Base-by-base conservation (phyloP, 495 filamentous ascomycete species). In the Amniculicola lignicola region DNA sequence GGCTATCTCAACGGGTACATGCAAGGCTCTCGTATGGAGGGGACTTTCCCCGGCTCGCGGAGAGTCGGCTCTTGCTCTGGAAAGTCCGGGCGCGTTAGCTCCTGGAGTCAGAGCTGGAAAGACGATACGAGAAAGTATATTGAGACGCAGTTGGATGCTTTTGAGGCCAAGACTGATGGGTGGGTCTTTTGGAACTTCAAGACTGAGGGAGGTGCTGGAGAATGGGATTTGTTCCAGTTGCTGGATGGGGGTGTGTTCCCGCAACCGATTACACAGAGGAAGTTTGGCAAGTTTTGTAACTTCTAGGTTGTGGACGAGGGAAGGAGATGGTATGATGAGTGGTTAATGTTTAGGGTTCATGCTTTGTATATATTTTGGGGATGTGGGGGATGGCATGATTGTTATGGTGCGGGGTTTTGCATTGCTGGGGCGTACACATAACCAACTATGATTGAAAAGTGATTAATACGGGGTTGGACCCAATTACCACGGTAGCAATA, bases 1-100 rank as follows among this genome's bases (percentile, higher is more conserved):
- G 79, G 78, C 46, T 81, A 79, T 55, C 76, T 90, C 22, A 90
- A 90, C 61, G 87, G 70, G 4, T 80, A 79, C 46, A 78, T 79
- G 6, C 71, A 81, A 44, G 85, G 84, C 16, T 77, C 83, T 28
- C 79, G 87, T 29, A 90, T 85, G 62, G 76, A 79, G 22, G 76
- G 76, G 6, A 71, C 61, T 5, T 76, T 67, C 54, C 63, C 64
- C 12, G 66, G 69, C 27, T 63, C 63, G 37, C 49, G 59, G 41
- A 42, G 62, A 22, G 54, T 71, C 7, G 74, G 76, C 4, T 66
- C 61, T 31, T 78, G 76, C 56, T 63, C 62, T 2, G 64, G 62
- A 23, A 71, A 72, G 48, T 43, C 27, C 19, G 77, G 75, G 43
- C 67, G 42, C 16, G 67, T 74, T 12, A 51, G 58, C 23, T 54